phyloP scores from a whole-genome alignment of 2,329 filamentous ascomycete genomes.

The Colletotrichum lini region DNA sequence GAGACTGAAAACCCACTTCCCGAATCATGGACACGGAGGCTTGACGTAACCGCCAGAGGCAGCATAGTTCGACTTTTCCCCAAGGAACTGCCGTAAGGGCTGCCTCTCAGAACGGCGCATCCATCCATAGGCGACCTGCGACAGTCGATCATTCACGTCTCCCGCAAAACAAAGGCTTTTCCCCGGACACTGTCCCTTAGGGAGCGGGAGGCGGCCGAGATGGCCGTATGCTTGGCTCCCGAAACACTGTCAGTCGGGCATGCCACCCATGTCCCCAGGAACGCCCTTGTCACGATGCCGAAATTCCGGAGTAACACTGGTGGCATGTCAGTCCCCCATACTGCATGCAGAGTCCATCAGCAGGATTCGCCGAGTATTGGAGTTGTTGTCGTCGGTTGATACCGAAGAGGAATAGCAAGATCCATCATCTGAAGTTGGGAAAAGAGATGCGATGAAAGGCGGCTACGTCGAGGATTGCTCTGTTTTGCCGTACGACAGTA shows the following conservation, averaged over 20 bases:
- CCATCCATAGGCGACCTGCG: constrained; percentile 24
- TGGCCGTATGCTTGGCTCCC: constrained; percentile 32
- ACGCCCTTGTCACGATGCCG: constrained; percentile 19
- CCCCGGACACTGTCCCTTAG: constrained; percentile 12
- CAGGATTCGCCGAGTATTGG: not conserved
- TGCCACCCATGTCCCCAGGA: constrained; percentile 29
- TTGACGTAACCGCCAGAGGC: not conserved
- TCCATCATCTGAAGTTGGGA: constrained; percentile 36
- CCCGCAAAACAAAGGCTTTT: constrained; percentile 6
- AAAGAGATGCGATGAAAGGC: constrained; percentile 26
- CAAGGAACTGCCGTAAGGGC: not conserved
- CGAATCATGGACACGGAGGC: not conserved
- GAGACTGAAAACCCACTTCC: constrained; percentile 1
- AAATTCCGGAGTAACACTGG: constrained; percentile 15
- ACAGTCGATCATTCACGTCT: constrained; percentile 38
- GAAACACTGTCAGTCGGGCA: constrained; percentile 38
- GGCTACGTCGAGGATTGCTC: not conserved
- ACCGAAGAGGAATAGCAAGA: not conserved
- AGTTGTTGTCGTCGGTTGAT: not conserved
- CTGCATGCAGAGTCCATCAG: too few species aligned
- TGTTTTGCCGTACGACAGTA: not conserved
- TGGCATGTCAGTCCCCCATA: not conserved
- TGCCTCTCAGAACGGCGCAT: not conserved
- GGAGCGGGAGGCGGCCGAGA: not conserved
- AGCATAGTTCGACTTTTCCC: constrained; percentile 8